Evolutionary conservation across 257 asterid genomes (phyloP).

Genomic region (Solanum raphanifolium): DNA sequence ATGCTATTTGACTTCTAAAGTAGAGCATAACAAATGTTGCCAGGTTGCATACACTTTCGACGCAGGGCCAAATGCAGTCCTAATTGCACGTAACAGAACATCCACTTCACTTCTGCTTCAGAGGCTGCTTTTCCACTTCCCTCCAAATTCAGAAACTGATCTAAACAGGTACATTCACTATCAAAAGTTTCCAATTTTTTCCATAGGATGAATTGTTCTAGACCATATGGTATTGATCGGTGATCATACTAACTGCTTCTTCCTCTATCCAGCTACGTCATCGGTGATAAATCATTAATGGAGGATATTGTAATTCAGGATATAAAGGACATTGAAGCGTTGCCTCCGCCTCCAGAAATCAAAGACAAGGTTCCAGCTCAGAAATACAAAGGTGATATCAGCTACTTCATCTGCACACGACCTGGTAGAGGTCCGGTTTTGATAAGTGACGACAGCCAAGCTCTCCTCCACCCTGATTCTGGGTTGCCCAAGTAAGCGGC

Average conservation of each 20-base stretch:
- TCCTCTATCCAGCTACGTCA: conserved; percentile 50
- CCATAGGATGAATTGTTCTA: neutral
- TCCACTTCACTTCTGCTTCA: conserved; percentile 52
- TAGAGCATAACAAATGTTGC: neutral
- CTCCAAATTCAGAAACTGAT: conserved; percentile 70
- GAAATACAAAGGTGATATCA: conserved; percentile 62
- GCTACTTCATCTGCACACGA: conserved; percentile 61
- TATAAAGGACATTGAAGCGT: conserved; percentile 53
- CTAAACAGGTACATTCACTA: conserved; percentile 43
- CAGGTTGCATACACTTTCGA: conserved; percentile 94
- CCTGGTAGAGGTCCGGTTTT: conserved; percentile 68
- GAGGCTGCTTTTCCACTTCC: conserved; percentile 68
- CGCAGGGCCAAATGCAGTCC: conserved; percentile 90
- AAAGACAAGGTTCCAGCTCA: conserved; percentile 38
- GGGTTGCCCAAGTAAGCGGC: conserved; percentile 60
- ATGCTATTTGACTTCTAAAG: neutral
- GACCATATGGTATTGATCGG: neutral
- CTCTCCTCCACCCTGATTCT: conserved; percentile 64
- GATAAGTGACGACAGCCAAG: conserved; percentile 51
- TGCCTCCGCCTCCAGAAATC: conserved; percentile 75
- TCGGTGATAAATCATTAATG: conserved; percentile 78
- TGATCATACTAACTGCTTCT: neutral
- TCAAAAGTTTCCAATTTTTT: neutral
- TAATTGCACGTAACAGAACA: conserved; percentile 76
- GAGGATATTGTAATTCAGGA: conserved; percentile 67